Base-by-base conservation (phyloP, 2,329 filamentous ascomycete species). In the Venturia nashicola region DNA sequence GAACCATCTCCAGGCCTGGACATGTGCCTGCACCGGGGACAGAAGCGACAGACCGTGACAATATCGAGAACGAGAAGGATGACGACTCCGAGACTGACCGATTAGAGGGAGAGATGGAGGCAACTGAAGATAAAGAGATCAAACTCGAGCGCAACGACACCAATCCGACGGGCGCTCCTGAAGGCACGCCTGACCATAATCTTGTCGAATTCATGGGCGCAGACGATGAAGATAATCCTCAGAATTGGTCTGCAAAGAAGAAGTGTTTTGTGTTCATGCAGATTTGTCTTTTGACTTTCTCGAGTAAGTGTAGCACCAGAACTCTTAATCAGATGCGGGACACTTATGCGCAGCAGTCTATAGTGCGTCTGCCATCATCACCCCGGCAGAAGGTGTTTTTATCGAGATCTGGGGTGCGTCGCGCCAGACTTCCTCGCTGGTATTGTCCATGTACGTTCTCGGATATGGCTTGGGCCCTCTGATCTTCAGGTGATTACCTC, bases 201-300 rank as follows among this genome's bases (percentile, higher is more conserved):
- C 16, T 65, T n/a, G 59, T 65, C 34, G 48, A 59, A n/a, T 65
- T 48, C 18, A 40, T 23, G 36, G 61, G 61, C 12, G 14, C 61
- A 40, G 51, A 65, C 40, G 64, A 65, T 42, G 46, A 57, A 60
- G 59, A 62, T 23, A 63, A 65, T 64, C 64, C 64, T 36, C 64
- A 65, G 46, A 65, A 65, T 43, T 65, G 64, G 64, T 59, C 64
- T 5, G 7, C 20, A 18, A 39, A 14, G 48, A 65, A 63, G 36
- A 65, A 65, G 36, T 34, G 20, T 20, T 63, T 63, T 40, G 40
- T 40, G 5, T 63, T 55, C 42, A 18, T 39, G 20, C 20, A 57
- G n/a, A 63, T 63, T 20, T 63, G 61, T 63, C 51, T 63, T 4
- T 51, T 63, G 61, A 63, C 61, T 14, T 63, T 63, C 46, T 40